phyloP scores from a whole-genome alignment of 1,284 basidiomycete genomes.

The Exobasidium cylindrosporum region DNA sequence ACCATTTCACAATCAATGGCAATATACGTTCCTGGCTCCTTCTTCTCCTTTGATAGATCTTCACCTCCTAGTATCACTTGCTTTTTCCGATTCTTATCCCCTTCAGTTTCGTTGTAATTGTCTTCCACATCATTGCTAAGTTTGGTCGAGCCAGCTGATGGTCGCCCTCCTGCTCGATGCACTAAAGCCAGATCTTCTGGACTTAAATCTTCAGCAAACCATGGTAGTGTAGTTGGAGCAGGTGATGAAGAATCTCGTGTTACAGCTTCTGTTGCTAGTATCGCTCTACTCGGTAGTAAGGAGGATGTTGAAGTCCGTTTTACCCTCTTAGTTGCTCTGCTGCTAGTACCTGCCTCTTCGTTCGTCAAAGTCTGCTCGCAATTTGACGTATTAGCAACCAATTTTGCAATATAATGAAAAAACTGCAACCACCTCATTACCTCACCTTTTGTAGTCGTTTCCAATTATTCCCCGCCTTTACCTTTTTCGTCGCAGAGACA shows the following conservation, averaged over 20 bases:
- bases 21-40: constrained; percentile 68
- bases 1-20: constrained; percentile 98
- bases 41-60: constrained; percentile 7
- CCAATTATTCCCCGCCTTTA: constrained; percentile 48
- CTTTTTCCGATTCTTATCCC: background rate
- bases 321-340: background rate
- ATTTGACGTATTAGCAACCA: too few species aligned
- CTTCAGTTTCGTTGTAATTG: background rate
- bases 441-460: constrained; percentile 39
- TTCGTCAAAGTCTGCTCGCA: background rate
- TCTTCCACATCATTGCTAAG: background rate
- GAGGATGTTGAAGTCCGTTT: background rate
- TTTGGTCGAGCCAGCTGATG: background rate
- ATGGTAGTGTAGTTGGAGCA: constrained; percentile 26
- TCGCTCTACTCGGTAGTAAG: background rate
- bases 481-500: constrained; percentile 6
- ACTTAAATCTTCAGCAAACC: constrained; percentile 51
- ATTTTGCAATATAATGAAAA: too few species aligned
- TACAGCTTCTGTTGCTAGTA: background rate
- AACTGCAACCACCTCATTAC: too few species aligned
- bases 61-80: constrained; percentile 2
- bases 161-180: background rate
- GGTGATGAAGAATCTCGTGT: constrained; percentile 15
- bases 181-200: constrained; percentile 46
- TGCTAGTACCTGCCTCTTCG: background rate